These are phyloP conservation scores for Penstemon davidsonii DNA, from an alignment of 257 asterid species.

Conservation along the genomic window DNA sequence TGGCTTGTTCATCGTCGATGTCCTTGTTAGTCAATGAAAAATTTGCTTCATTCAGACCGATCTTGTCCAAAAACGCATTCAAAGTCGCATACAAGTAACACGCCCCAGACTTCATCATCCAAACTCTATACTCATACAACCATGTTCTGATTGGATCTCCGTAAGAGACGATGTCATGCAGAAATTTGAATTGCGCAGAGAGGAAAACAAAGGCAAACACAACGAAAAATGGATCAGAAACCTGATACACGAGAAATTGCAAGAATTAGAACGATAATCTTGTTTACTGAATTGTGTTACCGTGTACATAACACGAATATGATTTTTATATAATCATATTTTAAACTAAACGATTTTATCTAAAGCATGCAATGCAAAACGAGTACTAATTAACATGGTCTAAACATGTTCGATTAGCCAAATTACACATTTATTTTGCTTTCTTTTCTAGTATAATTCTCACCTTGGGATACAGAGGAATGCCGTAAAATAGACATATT, in stretches of 20 bases:
- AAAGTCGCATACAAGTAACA: conserved; percentile 51
- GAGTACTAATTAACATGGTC: too few relatives aligned
- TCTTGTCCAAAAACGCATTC: conserved; percentile 39
- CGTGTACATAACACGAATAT: too few relatives aligned
- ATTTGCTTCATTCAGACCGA: conserved; percentile 50
- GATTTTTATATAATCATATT: too few relatives aligned
- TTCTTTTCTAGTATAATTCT: neutral
- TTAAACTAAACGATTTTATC: too few relatives aligned
- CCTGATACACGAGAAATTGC: conserved; percentile 38
- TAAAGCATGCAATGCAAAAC: too few relatives aligned
- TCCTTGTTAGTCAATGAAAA: conserved; percentile 63
- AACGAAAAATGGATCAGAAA: conserved; percentile 47
- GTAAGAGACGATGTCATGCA: conserved; percentile 44
- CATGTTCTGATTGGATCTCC: conserved; percentile 54
- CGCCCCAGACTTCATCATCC: conserved; percentile 64
- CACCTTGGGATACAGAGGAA: conserved; percentile 57
- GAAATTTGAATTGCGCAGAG: conserved; percentile 50
- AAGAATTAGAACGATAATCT: neutral
- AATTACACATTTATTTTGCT: conserved; percentile 18
- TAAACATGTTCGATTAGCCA: neutral
- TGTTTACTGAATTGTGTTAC: too few relatives aligned
- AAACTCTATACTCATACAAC: conserved; percentile 56
- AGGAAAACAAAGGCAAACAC: conserved; percentile 45
- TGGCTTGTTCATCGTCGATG: conserved; percentile 44
- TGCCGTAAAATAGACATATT: conserved; percentile 37